phyloP scores from a whole-genome alignment of 2,329 filamentous ascomycete genomes.

The Tolypocladium paradoxum region DNA sequence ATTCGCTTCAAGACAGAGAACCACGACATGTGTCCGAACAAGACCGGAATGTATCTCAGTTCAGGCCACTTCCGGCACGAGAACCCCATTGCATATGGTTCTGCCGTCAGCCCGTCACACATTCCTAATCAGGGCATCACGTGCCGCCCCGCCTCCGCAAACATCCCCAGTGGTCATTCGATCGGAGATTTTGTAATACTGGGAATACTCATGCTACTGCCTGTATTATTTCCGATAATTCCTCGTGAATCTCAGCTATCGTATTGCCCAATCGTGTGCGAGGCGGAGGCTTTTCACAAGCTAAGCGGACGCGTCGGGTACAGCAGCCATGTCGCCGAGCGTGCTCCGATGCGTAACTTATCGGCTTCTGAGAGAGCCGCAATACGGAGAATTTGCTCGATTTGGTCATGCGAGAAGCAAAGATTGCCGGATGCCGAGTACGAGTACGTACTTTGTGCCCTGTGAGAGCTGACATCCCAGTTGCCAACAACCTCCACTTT shows the following conservation, averaged over 20 bases:
- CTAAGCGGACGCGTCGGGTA: background rate
- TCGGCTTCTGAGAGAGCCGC: background rate
- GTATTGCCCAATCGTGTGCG: background rate
- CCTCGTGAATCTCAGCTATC: background rate
- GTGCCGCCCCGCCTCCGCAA: background rate
- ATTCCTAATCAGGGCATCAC: background rate
- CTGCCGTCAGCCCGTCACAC: no score
- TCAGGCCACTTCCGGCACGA: background rate
- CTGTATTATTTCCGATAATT: background rate
- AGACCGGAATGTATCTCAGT: background rate
- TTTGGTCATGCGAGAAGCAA: background rate
- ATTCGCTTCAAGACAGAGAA: constrained; percentile 8
- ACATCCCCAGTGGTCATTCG: no score
- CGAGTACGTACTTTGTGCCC: no score
- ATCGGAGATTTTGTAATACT: no score
- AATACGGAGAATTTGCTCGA: background rate
- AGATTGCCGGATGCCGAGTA: no score
- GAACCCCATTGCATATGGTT: background rate
- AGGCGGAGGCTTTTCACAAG: background rate
- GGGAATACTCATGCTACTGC: background rate
- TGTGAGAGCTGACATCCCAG: background rate
- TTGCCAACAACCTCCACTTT: background rate
- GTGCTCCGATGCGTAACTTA: accelerated
- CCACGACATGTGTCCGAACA: constrained; percentile 10
- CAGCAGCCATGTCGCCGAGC: background rate